These are phyloP conservation scores for Tetrahymena elliotti DNA, from an alignment of 73 alveolate genomes.

Conservation along the genomic window DNA sequence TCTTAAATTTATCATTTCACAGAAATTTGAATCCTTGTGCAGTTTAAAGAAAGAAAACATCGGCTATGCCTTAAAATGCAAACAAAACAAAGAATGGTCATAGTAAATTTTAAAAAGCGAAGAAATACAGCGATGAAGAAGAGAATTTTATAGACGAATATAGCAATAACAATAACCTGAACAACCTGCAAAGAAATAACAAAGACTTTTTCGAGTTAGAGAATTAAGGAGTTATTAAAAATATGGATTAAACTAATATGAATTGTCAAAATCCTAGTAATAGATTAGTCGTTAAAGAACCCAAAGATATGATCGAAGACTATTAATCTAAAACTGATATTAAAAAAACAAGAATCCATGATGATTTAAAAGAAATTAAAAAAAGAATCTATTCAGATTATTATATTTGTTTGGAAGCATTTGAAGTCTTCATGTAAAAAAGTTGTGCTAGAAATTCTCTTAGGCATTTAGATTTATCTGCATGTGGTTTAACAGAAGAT, in stretches of 20 bases:
- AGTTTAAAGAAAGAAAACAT: neutral
- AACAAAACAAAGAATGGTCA: neutral
- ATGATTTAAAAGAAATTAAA: neutral
- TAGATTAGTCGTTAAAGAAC: neutral
- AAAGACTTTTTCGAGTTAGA: neutral
- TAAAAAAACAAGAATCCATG: neutral
- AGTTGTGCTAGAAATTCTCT: neutral
- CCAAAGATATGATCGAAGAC: neutral
- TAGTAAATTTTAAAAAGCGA: neutral
- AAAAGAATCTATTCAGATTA: neutral
- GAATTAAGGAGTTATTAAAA: neutral
- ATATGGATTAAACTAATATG: neutral
- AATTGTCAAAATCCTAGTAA: neutral
- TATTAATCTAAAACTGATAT: neutral
- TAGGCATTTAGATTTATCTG: neutral
- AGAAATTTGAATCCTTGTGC: neutral
- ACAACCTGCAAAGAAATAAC: neutral
- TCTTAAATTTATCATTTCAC: neutral
- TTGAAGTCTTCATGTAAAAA: neutral
- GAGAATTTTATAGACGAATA: neutral
- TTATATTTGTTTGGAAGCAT: neutral
- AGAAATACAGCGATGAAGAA: neutral
- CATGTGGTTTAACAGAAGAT: neutral
- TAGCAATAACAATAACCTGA: neutral
- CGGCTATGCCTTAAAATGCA: neutral